Evolutionary conservation across 352 stramenopile genomes (phyloP).

Genomic region (Phytophthora constricta): DNA sequence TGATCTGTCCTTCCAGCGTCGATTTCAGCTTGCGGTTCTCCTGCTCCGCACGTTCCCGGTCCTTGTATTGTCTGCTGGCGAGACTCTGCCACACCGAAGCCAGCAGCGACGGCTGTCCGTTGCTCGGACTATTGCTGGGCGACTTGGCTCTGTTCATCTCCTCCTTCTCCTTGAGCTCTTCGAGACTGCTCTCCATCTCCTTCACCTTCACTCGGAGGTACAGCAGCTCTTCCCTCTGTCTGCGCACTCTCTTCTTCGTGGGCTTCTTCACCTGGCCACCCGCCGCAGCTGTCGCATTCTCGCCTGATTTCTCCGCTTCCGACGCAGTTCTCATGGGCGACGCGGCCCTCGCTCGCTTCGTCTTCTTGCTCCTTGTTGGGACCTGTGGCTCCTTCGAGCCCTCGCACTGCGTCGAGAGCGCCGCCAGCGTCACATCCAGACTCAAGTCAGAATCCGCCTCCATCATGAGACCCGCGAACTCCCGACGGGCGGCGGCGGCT

Average conservation of each 20-base stretch:
- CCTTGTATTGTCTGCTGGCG: conserved; percentile 44
- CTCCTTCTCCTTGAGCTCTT: conserved; percentile 28
- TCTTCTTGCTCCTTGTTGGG: conserved; percentile 20
- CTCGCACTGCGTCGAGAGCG: conserved; percentile 32
- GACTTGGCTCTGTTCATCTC: neutral
- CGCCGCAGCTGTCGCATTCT: conserved; percentile 9
- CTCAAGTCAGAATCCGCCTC: conserved; percentile 15
- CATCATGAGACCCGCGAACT: conserved; percentile 33
- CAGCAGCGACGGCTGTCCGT: conserved; percentile 24
- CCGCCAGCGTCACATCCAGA: conserved; percentile 30
- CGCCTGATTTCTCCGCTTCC: conserved; percentile 12
- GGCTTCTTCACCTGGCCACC: conserved; percentile 25
- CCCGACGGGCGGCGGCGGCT: conserved; percentile 1
- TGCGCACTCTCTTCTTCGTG: conserved; percentile 46
- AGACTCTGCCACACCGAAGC: conserved; percentile 50
- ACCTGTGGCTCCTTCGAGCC: neutral
- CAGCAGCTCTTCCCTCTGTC: conserved; percentile 50
- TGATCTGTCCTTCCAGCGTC: conserved; percentile 44
- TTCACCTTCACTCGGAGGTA: conserved; percentile 53
- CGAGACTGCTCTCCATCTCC: conserved; percentile 48
- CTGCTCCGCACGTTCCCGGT: conserved; percentile 42
- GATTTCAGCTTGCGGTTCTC: conserved; percentile 54
- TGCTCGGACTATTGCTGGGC: conserved; percentile 4
- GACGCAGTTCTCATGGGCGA: conserved; percentile 25
- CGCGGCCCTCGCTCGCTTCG: conserved; percentile 29